Evolutionary conservation across 305 asterid species (phyloP), one percentile per base, ranked within the genome.

Genomic region (Solanum chacoense): DNA sequence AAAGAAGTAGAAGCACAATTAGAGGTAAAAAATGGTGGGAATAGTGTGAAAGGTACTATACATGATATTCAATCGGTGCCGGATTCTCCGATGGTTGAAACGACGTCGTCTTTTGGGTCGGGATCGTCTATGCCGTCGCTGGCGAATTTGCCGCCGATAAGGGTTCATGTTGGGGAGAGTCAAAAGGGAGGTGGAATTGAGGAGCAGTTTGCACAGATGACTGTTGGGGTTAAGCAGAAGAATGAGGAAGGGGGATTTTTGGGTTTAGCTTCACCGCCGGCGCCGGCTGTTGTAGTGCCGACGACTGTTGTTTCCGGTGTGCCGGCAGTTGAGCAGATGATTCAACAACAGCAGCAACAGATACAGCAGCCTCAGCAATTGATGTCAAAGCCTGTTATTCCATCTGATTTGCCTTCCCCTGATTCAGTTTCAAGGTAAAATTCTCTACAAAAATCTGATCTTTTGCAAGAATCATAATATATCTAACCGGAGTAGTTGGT

Each of bases 81-180:
- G 12, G 98, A 95, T 93, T 95, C 98, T 2, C 98, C 98, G 26
- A 93, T 96, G 94, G 88, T 94, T 24, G 97, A 92, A 29, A 96
- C 95, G 78, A 87, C 94, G 55, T 96, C 99, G 90, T 97, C 99
- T 73, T 97, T 96, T 84, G 99, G 98, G 65, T 97, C 98, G 14
- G 91, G 95, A 13, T 94, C 96, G 11, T 94, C 98, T 71, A 92
- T 96, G 38, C 99, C 98, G 11, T 93, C 96, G 4, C 88, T 93
- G 92, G 93, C 92, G 22, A 95, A 94, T 92, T 93, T 95, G 92
- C 96, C 98, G 14, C 98, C 96, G 88, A 92, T 93, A 55, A 93
- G 90, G 95, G 96, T 95, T 24, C 95, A 91, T 34, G 92, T 91
- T 50, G 98, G 93, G 32, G 99, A 95, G 91, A 89, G 71, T 87